These are phyloP conservation scores for Plantago ovata DNA, from an alignment of 257 asterid species.

Conservation along the genomic window DNA sequence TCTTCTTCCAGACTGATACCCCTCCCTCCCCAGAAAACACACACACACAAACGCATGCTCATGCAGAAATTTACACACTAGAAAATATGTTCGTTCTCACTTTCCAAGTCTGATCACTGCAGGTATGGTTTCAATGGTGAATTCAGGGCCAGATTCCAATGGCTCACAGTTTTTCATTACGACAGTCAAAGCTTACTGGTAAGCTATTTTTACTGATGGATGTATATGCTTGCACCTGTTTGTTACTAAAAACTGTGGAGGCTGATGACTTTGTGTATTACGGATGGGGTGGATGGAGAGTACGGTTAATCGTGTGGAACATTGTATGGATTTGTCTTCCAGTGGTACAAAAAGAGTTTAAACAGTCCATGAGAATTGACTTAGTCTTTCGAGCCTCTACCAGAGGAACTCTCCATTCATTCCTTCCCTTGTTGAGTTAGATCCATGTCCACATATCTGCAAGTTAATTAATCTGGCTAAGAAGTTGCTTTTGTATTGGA, in stretches of 20 bases:
- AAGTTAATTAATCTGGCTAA: no score
- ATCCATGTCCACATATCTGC: no score
- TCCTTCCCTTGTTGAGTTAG: no score
- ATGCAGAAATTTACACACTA: background rate
- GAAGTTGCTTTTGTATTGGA: no score
- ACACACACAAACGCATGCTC: background rate
- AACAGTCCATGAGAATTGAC: no score
- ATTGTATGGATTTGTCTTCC: no score
- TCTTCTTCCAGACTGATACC: background rate
- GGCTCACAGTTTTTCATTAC: slow-evolving; percentile 97
- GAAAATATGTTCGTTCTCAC: background rate
- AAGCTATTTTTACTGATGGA: slow-evolving; percentile 23
- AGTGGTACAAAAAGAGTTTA: no score
- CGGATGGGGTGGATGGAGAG: background rate
- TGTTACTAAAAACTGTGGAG: background rate
- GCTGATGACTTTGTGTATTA: background rate
- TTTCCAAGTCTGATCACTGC: slow-evolving; percentile 22
- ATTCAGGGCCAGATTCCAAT: slow-evolving; percentile 90
- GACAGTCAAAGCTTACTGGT: slow-evolving; percentile 93
- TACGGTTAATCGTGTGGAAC: no score
- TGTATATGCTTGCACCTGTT: background rate
- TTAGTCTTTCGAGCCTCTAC: no score
- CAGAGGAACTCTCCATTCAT: no score
- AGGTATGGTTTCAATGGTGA: slow-evolving; percentile 87
- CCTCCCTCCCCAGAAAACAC: slow-evolving; percentile 2